Evolutionary conservation across 331 rosid genomes (phyloP).

Genomic region (Rhamnella rubrinervis): DNA sequence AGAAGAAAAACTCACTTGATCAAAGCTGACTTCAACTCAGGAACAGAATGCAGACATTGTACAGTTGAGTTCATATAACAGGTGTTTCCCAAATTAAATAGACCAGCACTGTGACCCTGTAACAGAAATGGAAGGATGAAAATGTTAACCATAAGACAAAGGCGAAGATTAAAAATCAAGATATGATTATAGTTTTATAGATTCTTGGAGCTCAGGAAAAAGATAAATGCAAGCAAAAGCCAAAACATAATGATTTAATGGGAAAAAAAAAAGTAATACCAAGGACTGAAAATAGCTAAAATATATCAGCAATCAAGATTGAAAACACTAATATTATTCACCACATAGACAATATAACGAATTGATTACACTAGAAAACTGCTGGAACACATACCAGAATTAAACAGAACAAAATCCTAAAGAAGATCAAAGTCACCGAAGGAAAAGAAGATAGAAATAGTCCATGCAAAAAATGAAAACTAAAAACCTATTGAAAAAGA

Average conservation of each 20-base stretch:
- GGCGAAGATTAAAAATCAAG: not conserved
- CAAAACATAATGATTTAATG: not conserved
- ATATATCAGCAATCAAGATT: not conserved
- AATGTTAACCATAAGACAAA: slow-evolving; percentile 3
- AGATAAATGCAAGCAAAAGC: not conserved
- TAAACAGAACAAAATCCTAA: slow-evolving; percentile 1
- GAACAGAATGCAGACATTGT: slow-evolving; percentile 98
- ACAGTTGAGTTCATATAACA: slow-evolving; percentile 98
- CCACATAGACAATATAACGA: not conserved
- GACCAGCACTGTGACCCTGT: slow-evolving; percentile 94
- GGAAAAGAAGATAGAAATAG: not conserved
- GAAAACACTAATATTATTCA: not conserved
- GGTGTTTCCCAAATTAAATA: slow-evolving; percentile 93
- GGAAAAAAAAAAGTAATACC: not conserved
- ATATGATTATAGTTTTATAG: not conserved
- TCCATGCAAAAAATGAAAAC: not conserved
- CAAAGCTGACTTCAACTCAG: slow-evolving; percentile 96
- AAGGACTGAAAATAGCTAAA: not conserved
- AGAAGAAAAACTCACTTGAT: slow-evolving; percentile 50
- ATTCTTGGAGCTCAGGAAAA: not conserved
- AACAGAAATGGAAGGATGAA: slow-evolving; percentile 14
- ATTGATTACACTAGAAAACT: not conserved
- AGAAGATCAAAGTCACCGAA: not conserved
- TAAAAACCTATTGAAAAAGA: not conserved
- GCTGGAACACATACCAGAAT: not conserved